A percentile compares a stretch with the other conserved stretches of the same genome.
These are phyloP conservation scores for Vigna reflexopilosa DNA, from an alignment of 306 rosid species.

Conservation along the genomic window DNA sequence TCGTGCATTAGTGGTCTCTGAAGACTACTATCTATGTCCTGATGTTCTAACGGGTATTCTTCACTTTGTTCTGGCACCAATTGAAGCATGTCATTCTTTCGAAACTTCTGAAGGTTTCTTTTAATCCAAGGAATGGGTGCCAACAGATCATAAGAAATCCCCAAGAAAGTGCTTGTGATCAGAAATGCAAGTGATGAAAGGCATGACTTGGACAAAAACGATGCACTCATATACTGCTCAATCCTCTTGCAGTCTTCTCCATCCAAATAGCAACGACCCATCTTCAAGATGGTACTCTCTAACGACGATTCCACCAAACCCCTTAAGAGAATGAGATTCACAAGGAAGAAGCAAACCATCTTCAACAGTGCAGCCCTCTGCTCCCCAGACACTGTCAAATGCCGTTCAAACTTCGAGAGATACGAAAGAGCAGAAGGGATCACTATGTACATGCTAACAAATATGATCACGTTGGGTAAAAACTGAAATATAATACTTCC, in stretches of 20 bases:
- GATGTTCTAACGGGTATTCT: slow-evolving; percentile 82
- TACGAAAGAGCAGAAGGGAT: slow-evolving; percentile 92
- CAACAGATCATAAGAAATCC: slow-evolving; percentile 91
- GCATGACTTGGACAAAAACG: slow-evolving; percentile 90
- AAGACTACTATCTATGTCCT: slow-evolving; percentile 65
- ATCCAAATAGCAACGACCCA: slow-evolving; percentile 95
- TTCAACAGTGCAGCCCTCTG: slow-evolving; percentile 91
- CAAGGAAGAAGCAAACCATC: slow-evolving; percentile 98
- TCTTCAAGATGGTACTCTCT: slow-evolving; percentile 78
- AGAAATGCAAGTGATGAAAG: slow-evolving; percentile 95
- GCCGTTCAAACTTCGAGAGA: slow-evolving; percentile 91
- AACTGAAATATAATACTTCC: slow-evolving; percentile 92
- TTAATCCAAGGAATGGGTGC: slow-evolving; percentile 98
- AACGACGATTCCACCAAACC: slow-evolving; percentile 89
- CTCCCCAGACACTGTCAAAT: slow-evolving; percentile 94
- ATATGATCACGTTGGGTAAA: slow-evolving; percentile 86
- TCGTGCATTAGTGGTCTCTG: slow-evolving; percentile 69
- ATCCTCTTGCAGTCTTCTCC: slow-evolving; percentile 98
- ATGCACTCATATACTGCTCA: slow-evolving; percentile 95
- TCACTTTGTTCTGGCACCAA: slow-evolving; percentile 91
- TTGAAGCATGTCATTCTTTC: slow-evolving; percentile 96
- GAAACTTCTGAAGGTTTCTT: slow-evolving; percentile 72
- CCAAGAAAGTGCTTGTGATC: slow-evolving; percentile 92
- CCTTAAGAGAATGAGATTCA: slow-evolving; percentile 89
- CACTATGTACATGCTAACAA: slow-evolving; percentile 90